These are phyloP conservation scores for Penicillium macrosclerotiorum DNA, from an alignment of 495 filamentous ascomycete species.

Conservation along the genomic window DNA sequence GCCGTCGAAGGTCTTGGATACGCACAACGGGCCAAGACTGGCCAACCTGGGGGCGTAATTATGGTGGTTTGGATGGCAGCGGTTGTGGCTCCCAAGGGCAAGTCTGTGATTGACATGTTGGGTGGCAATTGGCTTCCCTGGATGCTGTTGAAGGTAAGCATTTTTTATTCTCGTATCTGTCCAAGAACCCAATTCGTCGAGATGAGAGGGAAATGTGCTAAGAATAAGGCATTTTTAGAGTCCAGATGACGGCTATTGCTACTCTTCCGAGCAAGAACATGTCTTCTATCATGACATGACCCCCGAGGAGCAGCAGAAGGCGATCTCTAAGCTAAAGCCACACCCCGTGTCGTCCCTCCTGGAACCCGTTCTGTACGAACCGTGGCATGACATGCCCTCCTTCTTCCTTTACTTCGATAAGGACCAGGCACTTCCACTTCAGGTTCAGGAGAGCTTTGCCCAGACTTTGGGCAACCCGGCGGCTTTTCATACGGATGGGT, in stretches of 20 bases:
- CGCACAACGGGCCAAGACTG: constrained; percentile 22
- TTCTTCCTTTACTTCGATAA: constrained; percentile 49
- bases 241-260: constrained; percentile 15
- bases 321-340: constrained; percentile 19
- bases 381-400: constrained; percentile 44
- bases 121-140: constrained; percentile 20
- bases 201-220: too few relatives aligned
- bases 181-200: too few relatives aligned
- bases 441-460: constrained; percentile 33
- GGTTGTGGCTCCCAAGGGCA: constrained; percentile 29
- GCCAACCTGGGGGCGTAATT: constrained; percentile 38
- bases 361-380: constrained; percentile 33
- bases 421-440: constrained; percentile 35
- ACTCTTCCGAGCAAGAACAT: constrained; percentile 6
- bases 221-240: background rate
- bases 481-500: constrained; percentile 8
- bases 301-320: constrained; percentile 11
- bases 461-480: constrained; percentile 8
- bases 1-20: constrained; percentile 42
- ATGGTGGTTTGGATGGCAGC: constrained; percentile 37
- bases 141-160: constrained; percentile 17
- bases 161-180: too few relatives aligned
- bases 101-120: constrained; percentile 17
- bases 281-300: constrained; percentile 29
- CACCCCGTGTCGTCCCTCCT: constrained; percentile 10